Base-by-base conservation (phyloP, 2,329 filamentous ascomycete species). In the Calonectria pseudoturangicola region DNA sequence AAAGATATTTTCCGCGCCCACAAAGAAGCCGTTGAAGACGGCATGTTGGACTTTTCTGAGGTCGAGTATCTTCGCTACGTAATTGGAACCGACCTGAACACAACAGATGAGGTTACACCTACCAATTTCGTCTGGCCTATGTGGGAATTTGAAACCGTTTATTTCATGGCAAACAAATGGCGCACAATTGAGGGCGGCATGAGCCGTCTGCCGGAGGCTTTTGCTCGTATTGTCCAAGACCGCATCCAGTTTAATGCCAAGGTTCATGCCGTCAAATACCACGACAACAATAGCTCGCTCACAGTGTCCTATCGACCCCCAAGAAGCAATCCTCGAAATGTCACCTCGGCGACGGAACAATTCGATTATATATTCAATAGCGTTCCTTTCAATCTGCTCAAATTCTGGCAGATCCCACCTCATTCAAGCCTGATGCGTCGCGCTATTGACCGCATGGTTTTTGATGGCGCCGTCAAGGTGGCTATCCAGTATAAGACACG, bases 401-500 rank as follows among this genome's bases (percentile, higher is more conserved):
- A 82, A 39, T 83, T 83, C 66, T 84, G 83, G 84, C 78, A 85
- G 12, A 68, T 85, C 1, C 83, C 84, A 0, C 73, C 75, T 4
- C 84, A 83, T 75, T 85, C 84, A 16, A 80, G 79, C 36, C 65
- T 81, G 4, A 47, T 82, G 18, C 73, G 73, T 0, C 78, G 81
- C 0, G 78, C 76, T 2, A 82, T 81, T 30, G 76, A 80, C 33
- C 74, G 79, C 2, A 77, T 74, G 1, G 65, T 77, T 58, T 82
- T 78, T 62, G 74, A 72, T 9, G 82, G 74, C 5, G 77, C 80
- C 2, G 75, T 77, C 56, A 84, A 84, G 76, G 85, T 92, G 2
- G 87, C 89, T 0, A 82, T 92, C 5, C 89, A 89, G 76, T 92
- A 90, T 81, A 85, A 89, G 77, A 89, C 89, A 0, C 87, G 90